Percentiles rank a stretch among this genome's conserved stretches.
phyloP scores from a whole-genome alignment of 2,329 filamentous ascomycete genomes.

The Colletotrichum tropicicola region DNA sequence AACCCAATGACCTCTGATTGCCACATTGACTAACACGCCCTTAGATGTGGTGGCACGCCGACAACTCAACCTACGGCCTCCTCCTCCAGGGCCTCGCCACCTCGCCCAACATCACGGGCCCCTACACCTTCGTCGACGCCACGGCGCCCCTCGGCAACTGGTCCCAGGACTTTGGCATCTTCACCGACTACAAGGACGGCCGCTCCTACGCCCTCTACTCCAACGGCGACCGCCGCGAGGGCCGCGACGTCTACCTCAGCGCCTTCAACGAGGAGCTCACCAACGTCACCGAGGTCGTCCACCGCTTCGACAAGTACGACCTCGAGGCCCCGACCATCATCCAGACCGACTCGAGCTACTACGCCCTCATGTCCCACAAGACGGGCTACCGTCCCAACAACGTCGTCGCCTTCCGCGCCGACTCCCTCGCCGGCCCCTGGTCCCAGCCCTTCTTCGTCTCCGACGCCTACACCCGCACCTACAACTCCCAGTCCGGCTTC shows the following conservation, averaged over 20 bases:
- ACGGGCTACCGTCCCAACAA: constrained; percentile 71
- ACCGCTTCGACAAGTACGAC: constrained; percentile 67
- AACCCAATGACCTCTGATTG: background rate
- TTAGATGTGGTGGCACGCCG: constrained; percentile 70
- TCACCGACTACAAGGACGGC: constrained; percentile 67
- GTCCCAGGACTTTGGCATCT: constrained; percentile 70
- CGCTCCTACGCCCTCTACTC: constrained; percentile 66
- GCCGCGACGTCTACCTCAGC: constrained; percentile 65
- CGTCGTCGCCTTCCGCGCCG: constrained; percentile 63
- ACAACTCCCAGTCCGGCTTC: constrained; percentile 61
- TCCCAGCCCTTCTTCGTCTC: constrained; percentile 60
- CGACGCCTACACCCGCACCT: constrained; percentile 58
- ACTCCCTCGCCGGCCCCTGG: constrained; percentile 58
- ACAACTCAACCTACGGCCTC: constrained; percentile 64
- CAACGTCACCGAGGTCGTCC: constrained; percentile 58
- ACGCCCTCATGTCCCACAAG: constrained; percentile 69
- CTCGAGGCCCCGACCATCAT: constrained; percentile 68
- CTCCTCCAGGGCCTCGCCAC: constrained; percentile 66
- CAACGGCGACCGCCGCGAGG: constrained; percentile 64
- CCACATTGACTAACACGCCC: background rate
- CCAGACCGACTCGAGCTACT: constrained; percentile 68
- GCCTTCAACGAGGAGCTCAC: constrained; percentile 62
- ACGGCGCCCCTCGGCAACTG: constrained; percentile 67
- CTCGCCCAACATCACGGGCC: constrained; percentile 60
- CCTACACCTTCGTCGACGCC: constrained; percentile 63